A percentile compares a stretch with the other conserved stretches of the same genome.
Evolutionary conservation across 2,329 filamentous ascomycete species (phyloP).

Genomic region (Nothophaeocryptopus gaeumannii): DNA sequence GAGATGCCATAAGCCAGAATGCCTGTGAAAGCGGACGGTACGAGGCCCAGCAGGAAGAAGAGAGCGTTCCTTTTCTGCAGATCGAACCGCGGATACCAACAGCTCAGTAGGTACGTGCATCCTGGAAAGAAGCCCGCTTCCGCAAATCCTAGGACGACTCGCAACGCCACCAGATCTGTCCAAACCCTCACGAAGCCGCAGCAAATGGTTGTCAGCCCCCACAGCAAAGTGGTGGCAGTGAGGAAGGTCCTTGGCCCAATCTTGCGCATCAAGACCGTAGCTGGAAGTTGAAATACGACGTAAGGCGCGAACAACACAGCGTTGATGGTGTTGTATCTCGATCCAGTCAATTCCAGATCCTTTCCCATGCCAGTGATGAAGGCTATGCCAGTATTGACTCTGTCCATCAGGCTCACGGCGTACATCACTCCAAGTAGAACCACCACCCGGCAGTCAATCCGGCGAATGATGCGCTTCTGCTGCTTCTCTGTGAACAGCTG

Average conservation of each 20-base stretch:
- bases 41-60: slow-evolving; percentile 27
- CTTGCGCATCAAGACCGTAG: slow-evolving; percentile 32
- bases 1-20: slow-evolving; percentile 51
- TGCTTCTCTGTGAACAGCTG: neutral
- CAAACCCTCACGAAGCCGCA: slow-evolving; percentile 29
- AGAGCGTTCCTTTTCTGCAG: slow-evolving; percentile 35
- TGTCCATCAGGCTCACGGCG: slow-evolving; percentile 7
- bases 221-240: slow-evolving; percentile 9
- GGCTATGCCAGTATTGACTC: slow-evolving; percentile 28
- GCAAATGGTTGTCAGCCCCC: slow-evolving; percentile 7
- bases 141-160: slow-evolving; percentile 28
- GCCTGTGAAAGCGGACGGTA: slow-evolving; percentile 52
- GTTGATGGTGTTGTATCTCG: slow-evolving; percentile 35
- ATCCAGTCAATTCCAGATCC: slow-evolving; percentile 16
- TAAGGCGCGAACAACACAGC: slow-evolving; percentile 40
- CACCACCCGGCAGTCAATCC: slow-evolving; percentile 11
- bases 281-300: slow-evolving; percentile 37
- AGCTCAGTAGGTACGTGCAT: slow-evolving; percentile 42
- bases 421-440: slow-evolving; percentile 8
- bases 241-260: slow-evolving; percentile 30
- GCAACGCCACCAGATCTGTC: slow-evolving; percentile 24
- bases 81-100: slow-evolving; percentile 47
- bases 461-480: slow-evolving; percentile 8
- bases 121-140: slow-evolving; percentile 26
- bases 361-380: slow-evolving; percentile 26